Conservation (phyloP, 164 flowering plant genomes). For the Stephania yunnanensis region DNA sequence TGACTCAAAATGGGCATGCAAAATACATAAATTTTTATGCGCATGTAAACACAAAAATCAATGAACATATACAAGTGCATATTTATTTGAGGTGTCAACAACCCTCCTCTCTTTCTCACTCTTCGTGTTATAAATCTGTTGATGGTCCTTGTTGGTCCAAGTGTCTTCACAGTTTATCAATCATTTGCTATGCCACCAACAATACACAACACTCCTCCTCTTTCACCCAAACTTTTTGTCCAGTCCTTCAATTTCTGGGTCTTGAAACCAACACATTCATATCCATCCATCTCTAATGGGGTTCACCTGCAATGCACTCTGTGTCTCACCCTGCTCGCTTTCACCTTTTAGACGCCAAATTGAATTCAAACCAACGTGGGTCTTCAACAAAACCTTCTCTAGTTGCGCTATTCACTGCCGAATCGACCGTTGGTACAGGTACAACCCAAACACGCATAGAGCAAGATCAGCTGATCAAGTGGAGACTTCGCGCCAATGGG, state of each 20-base stretch:
- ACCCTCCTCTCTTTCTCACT: too few species aligned
- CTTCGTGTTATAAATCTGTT: too few species aligned
- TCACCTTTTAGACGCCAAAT: background rate
- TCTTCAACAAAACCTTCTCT: constrained; percentile 7
- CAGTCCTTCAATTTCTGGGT: background rate
- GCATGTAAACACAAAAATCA: too few species aligned
- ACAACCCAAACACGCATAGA: constrained; percentile 8
- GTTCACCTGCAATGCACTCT: background rate
- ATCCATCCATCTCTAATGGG: background rate
- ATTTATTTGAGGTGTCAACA: too few species aligned
- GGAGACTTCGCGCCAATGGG: constrained; percentile 12
- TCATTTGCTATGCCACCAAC: background rate
- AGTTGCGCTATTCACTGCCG: background rate
- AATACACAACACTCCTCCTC: background rate
- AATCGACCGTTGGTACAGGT: constrained; percentile 14
- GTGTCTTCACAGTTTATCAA: background rate
- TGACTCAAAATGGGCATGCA: too few species aligned
- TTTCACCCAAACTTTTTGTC: background rate
- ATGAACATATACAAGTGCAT: too few species aligned
- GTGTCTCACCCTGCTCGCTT: background rate
- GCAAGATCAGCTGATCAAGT: background rate
- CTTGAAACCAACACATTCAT: too few species aligned
- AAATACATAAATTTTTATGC: too few species aligned
- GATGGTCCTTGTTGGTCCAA: background rate
- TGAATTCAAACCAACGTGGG: background rate